Percentiles rank a stretch among this genome's conserved stretches.
Evolutionary conservation across 306 rosid species (phyloP).

Genomic region (Vigna trinervia): DNA sequence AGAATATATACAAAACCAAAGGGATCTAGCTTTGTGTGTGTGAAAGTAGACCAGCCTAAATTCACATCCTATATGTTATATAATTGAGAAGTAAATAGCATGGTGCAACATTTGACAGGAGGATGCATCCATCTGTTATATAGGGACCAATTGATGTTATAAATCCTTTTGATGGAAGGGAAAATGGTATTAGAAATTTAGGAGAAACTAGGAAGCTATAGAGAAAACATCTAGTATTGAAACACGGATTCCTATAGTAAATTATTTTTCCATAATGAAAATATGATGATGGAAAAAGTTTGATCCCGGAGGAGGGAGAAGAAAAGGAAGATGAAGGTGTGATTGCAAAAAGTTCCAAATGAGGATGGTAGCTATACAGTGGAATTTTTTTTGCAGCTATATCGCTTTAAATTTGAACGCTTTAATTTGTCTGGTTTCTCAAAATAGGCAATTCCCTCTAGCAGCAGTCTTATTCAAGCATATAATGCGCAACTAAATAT

Average conservation of each 20-base stretch:
- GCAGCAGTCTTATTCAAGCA: slow-evolving; percentile 43
- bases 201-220: slow-evolving; percentile 38
- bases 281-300: not conserved
- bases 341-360: slow-evolving; percentile 40
- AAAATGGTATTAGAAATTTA: slow-evolving; percentile 33
- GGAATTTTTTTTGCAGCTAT: slow-evolving; percentile 31
- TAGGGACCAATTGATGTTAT: slow-evolving; percentile 39
- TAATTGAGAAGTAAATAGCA: slow-evolving; percentile 35
- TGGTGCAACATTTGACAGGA: slow-evolving; percentile 20
- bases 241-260: slow-evolving; percentile 15
- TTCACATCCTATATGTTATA: slow-evolving; percentile 36
- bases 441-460: slow-evolving; percentile 45
- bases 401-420: slow-evolving; percentile 20
- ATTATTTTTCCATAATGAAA: not conserved
- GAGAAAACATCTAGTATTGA: slow-evolving; percentile 26
- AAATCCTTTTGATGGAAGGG: slow-evolving; percentile 8
- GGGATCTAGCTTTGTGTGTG: slow-evolving; percentile 1
- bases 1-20: slow-evolving; percentile 14
- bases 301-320: not conserved
- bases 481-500: slow-evolving; percentile 44
- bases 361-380: slow-evolving; percentile 36
- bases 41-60: slow-evolving; percentile 23
- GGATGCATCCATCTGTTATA: slow-evolving; percentile 22
- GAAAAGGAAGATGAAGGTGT: not conserved
- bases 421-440: slow-evolving; percentile 49